phyloP scores from a whole-genome alignment of 1,284 basidiomycete species.

The Ustilago nuda region DNA sequence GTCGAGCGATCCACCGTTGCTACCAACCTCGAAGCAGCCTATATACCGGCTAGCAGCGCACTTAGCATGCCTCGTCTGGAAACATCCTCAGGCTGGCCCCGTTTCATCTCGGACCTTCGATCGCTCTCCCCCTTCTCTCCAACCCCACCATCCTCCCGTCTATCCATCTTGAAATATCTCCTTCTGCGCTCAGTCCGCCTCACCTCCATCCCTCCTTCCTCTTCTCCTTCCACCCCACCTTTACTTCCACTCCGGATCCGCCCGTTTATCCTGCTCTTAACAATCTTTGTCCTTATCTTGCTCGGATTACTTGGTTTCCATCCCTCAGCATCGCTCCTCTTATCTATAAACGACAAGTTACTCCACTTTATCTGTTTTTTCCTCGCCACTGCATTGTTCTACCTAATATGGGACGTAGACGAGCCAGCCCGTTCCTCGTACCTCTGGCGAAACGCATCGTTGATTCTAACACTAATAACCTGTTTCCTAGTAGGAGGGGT shows the following conservation, averaged over 20 bases:
- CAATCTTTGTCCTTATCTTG: constrained; percentile 51
- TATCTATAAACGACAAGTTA: constrained; percentile 84
- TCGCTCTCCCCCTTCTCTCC: constrained; percentile 14
- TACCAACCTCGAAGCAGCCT: too few relatives aligned
- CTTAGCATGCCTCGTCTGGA: constrained; percentile 48
- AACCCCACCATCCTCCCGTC: constrained; percentile 22
- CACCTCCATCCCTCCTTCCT: constrained; percentile 5
- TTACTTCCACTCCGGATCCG: constrained; percentile 58
- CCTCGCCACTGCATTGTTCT: constrained; percentile 82
- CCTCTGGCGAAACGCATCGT: constrained; percentile 82
- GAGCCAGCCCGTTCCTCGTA: constrained; percentile 76
- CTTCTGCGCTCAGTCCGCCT: constrained; percentile 47
- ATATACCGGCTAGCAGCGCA: background rate
- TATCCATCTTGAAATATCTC: constrained; percentile 36
- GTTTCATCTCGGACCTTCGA: constrained; percentile 22
- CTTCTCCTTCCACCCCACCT: constrained; percentile 7
- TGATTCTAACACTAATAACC: constrained; percentile 76
- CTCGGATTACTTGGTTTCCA: constrained; percentile 66
- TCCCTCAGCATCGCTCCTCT: constrained; percentile 54
- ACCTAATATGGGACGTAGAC: constrained; percentile 87
- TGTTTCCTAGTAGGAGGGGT: constrained; percentile 75
- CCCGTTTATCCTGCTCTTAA: constrained; percentile 56
- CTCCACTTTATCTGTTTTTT: constrained; percentile 85
- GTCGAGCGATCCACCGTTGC: too few relatives aligned
- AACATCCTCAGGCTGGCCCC: constrained; percentile 40